phyloP scores from a whole-genome alignment of 164 flowering plant genomes.

The Umbellularia californica region DNA sequence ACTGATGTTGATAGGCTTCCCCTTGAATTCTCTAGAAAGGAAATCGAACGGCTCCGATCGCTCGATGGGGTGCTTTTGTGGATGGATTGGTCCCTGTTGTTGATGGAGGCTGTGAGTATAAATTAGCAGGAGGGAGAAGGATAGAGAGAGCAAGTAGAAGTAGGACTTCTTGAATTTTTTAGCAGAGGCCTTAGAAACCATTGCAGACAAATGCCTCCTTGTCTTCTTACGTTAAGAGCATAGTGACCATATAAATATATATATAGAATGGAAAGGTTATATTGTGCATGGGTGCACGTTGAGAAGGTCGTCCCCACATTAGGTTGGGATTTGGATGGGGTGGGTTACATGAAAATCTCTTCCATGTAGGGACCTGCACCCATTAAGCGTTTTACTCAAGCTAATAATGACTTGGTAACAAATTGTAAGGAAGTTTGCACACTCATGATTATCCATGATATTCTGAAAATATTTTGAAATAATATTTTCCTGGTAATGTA shows the following conservation, averaged over 20 bases:
- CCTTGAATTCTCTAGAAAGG: slow-evolving; percentile 7
- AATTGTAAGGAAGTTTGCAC: too few species aligned
- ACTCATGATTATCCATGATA: too few species aligned
- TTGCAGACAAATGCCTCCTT: neutral
- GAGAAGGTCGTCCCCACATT: neutral
- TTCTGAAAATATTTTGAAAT: too few species aligned
- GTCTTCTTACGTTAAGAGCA: neutral
- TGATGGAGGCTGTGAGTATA: neutral
- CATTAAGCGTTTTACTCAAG: neutral
- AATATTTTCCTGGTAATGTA: too few species aligned
- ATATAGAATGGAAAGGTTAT: neutral
- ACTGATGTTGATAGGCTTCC: slow-evolving; percentile 27
- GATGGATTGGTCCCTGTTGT: neutral
- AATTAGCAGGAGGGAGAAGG: slow-evolving; percentile 13
- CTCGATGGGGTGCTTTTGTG: neutral
- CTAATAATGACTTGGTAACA: too few species aligned
- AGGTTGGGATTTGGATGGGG: neutral
- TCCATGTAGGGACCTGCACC: neutral
- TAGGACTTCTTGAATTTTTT: slow-evolving; percentile 11
- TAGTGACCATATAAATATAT: neutral
- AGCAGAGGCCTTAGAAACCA: neutral
- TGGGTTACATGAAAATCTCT: neutral
- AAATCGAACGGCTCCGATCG: slow-evolving; percentile 7
- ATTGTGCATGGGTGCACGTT: neutral
- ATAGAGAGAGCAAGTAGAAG: slow-evolving; percentile 13